A percentile compares a stretch with the other conserved stretches of the same genome.
Conservation (phyloP, 345 rosid species). For the Gossypioides kirkii region DNA sequence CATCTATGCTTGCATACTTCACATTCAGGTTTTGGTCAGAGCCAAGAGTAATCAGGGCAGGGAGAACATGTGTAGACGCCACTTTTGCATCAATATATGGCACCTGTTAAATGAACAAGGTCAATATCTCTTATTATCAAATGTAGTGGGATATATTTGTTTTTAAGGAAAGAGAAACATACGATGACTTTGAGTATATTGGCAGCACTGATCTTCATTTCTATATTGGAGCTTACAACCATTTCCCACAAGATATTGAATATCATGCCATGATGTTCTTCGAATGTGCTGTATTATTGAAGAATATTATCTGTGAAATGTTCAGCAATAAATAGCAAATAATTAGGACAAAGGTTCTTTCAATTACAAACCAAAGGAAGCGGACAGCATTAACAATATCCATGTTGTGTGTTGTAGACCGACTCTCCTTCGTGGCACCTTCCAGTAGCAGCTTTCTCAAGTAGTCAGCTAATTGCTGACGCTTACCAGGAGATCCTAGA, state of each 20-base stretch:
- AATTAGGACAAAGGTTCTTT: conserved; percentile 8
- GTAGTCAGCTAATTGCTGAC: conserved; percentile 55
- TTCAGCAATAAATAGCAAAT: conserved; percentile 8
- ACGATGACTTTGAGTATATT: conserved; percentile 75
- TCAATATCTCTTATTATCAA: conserved; percentile 3
- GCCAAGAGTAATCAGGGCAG: conserved; percentile 91
- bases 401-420: conserved; percentile 34
- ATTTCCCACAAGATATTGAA: conserved; percentile 91
- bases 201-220: conserved; percentile 79
- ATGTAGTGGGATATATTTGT: conserved; percentile 16
- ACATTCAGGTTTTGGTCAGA: conserved; percentile 91
- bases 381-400: conserved; percentile 79
- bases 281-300: conserved; percentile 60
- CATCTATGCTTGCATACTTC: conserved; percentile 93
- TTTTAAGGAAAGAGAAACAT: conserved; percentile 30
- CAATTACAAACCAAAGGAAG: conserved; percentile 73
- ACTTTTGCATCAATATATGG: conserved; percentile 79
- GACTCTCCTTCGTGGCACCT: conserved; percentile 47
- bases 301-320: conserved; percentile 23
- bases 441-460: conserved; percentile 74
- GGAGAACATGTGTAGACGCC: conserved; percentile 76
- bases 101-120: conserved; percentile 44
- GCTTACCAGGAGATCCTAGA: conserved; percentile 82
- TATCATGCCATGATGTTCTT: conserved; percentile 75
- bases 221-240: conserved; percentile 76